Percentiles rank a stretch among this genome's conserved stretches.
phyloP scores from a whole-genome alignment of 352 stramenopile genomes.

The Pythium biforme region DNA sequence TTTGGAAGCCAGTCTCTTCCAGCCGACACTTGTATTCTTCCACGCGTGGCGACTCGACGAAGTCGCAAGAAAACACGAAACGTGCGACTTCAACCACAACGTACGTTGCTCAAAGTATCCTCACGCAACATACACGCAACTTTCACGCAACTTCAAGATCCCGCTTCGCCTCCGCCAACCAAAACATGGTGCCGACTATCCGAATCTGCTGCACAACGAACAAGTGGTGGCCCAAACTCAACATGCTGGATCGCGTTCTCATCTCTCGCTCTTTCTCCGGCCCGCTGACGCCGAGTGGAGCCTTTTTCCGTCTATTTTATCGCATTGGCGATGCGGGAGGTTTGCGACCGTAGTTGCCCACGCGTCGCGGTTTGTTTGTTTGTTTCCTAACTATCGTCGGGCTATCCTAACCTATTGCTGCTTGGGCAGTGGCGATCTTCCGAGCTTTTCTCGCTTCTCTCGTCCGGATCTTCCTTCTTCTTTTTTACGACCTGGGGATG shows the following conservation, averaged over 20 bases:
- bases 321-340: neutral
- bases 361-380: neutral
- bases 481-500: slow-evolving; percentile 2
- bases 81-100: slow-evolving; percentile 14
- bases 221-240: too few species aligned
- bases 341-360: too few species aligned
- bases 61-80: too few species aligned
- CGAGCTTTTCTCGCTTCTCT: neutral
- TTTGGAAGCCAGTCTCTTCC: neutral
- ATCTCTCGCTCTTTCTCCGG: neutral
- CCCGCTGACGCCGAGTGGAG: too few species aligned
- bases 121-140: slow-evolving; percentile 3
- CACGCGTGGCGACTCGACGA: too few species aligned
- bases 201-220: neutral
- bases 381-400: slow-evolving; percentile 7
- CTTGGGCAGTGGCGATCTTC: slow-evolving; percentile 9
- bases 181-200: slow-evolving; percentile 8
- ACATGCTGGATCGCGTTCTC: neutral
- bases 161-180: neutral
- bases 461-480: slow-evolving; percentile 4
- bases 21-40: too few species aligned
- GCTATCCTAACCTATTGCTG: slow-evolving; percentile 20
- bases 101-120: neutral
- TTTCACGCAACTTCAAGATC: neutral
- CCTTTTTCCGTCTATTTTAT: slow-evolving; percentile 8